Base-by-base conservation (phyloP, 2,329 filamentous ascomycete species). In the Ilyonectria mors-panacis region DNA sequence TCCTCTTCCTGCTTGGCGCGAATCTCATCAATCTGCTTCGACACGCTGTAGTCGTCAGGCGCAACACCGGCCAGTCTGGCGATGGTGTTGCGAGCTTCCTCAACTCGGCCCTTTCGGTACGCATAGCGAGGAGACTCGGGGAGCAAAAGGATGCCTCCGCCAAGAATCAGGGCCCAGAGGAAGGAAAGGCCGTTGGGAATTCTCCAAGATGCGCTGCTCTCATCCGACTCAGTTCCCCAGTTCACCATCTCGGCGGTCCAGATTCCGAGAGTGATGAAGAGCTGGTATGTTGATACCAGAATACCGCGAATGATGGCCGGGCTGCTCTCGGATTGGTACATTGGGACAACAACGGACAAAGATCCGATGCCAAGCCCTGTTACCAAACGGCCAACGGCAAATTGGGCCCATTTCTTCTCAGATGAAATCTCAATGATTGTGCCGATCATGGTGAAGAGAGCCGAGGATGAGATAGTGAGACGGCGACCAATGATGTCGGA, bases 231-330 rank as follows among this genome's bases (percentile, higher is more conserved):
- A 7, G 90, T 92, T 7, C 89, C 89, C 75, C 82, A 92, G 77
- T 92, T 91, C 78, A 88, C 83, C 78, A 87, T 84, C 73, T 88
- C 86, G 42, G 85, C 83, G 26, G 81, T 81, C 83, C 85, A 89
- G 77, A 93, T 92, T 54, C 91, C 91, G 30, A 92, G 82, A 0
- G 91, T 93, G 76, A 93, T 90, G 77, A 92, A 88, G 3, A 93
- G 85, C 81, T 93, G 91, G 78, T 92, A 93, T 58, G 85, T 87
- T 1, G 87, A 85, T 30, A 93, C 86, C 44, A 92, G 83, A 7
- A 89, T 84, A 73, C 89, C 89, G 72, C 91, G 87, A 57, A 93
- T 87, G 65, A 89, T 86, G 67, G 89, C 85, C 0, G 91, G 91
- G 3, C 88, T 87, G 63, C 86, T 89, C 78, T 93, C 91, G 17